A percentile compares a stretch with the other conserved stretches of the same genome.
Evolutionary conservation across 352 stramenopile species (phyloP).

Genomic region (Globisporangium cylindrosporum): DNA sequence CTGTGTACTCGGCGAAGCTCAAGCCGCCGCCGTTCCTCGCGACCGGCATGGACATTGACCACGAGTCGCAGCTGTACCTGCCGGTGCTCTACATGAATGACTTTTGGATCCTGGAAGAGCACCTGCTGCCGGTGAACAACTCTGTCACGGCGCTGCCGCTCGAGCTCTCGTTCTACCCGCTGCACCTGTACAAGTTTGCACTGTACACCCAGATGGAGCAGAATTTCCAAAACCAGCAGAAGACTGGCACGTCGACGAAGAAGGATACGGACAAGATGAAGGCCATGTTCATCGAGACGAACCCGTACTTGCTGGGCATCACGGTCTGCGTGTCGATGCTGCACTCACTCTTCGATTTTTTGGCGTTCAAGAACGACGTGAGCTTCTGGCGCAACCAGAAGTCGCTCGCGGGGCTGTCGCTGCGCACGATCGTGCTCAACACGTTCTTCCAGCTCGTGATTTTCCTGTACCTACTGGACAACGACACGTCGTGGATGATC

Average conservation of each 20-base stretch:
- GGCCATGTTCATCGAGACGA: constrained; percentile 96
- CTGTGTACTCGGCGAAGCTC: constrained; percentile 52
- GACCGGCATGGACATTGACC: constrained; percentile 56
- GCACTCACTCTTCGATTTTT: constrained; percentile 98
- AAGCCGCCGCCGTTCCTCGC: constrained; percentile 67
- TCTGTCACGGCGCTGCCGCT: constrained; percentile 77
- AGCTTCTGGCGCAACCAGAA: constrained; percentile 98
- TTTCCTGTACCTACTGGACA: constrained; percentile 97
- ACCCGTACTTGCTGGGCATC: constrained; percentile 94
- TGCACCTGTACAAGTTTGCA: constrained; percentile 91
- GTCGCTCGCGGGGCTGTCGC: constrained; percentile 93
- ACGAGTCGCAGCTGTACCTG: constrained; percentile 67
- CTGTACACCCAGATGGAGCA: constrained; percentile 93
- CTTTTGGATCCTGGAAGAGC: constrained; percentile 92
- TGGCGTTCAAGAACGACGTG: constrained; percentile 99
- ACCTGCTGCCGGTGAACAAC: constrained; percentile 89
- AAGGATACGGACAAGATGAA: constrained; percentile 93
- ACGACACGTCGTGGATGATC: constrained; percentile 96
- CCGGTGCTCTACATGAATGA: constrained; percentile 92
- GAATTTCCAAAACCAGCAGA: constrained; percentile 90
- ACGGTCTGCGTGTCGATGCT: constrained; percentile 95
- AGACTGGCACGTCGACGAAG: constrained; percentile 87
- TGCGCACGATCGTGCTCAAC: constrained; percentile 94
- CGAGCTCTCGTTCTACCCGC: constrained; percentile 81
- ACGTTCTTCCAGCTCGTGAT: constrained; percentile 97